Percentiles rank a stretch among this genome's conserved stretches.
Evolutionary conservation across 768 basidiomycete species (phyloP).

Genomic region (Serpula lacrymans): DNA sequence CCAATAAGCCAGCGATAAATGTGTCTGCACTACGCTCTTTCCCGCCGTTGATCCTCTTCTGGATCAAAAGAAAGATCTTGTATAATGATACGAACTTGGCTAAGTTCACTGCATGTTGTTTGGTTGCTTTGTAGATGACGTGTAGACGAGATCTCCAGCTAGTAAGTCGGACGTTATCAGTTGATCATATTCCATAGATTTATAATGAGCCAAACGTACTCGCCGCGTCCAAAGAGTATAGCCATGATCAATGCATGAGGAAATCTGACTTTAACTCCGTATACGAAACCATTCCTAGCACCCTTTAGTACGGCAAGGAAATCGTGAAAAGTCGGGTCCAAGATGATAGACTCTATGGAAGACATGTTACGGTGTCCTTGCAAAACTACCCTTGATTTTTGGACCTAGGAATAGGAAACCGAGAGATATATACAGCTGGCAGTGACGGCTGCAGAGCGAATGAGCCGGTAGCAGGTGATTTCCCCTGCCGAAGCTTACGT

Average conservation of each 20-base stretch:
- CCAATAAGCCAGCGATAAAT: conserved; percentile 89
- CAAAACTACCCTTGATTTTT: no score
- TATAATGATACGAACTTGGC: conserved; percentile 94
- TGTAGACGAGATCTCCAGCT: conserved; percentile 72
- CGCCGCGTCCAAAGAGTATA: conserved; percentile 86
- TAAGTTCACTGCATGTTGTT: conserved; percentile 87
- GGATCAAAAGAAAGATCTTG: conserved; percentile 81
- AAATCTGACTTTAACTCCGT: conserved; percentile 88
- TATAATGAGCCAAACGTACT: conserved; percentile 51
- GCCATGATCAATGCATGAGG: conserved; percentile 98
- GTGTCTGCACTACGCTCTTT: conserved; percentile 81
- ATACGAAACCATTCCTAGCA: conserved; percentile 85
- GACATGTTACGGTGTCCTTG: no score
- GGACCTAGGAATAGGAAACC: no score
- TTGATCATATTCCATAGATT: conserved; percentile 8
- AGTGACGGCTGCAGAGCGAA: no score
- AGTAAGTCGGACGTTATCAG: conserved; percentile 3
- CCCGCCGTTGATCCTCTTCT: conserved; percentile 76
- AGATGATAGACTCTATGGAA: conserved; percentile 36
- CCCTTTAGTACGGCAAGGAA: conserved; percentile 93
- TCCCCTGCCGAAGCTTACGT: no score
- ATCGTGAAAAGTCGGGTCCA: conserved; percentile 81
- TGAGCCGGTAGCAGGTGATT: no score
- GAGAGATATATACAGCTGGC: no score
- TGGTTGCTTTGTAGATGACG: conserved; percentile 79